Percentiles rank a stretch among this genome's conserved stretches.
phyloP scores from a whole-genome alignment of 1,284 basidiomycete genomes.

The Marasmius oreades region DNA sequence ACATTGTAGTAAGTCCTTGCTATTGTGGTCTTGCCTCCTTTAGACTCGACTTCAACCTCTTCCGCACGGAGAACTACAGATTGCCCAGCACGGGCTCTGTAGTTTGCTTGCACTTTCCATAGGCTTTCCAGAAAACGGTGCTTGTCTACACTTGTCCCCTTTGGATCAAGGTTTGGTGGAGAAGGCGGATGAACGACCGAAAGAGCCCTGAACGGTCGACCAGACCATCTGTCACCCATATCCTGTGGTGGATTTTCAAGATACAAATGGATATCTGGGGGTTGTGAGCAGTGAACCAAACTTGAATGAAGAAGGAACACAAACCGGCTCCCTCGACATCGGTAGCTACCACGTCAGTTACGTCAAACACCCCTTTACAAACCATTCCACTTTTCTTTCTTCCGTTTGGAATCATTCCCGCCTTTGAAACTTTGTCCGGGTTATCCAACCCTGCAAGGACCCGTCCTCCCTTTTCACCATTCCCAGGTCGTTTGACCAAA shows the following conservation, averaged over 20 bases:
- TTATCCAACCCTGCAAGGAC: slow-evolving; percentile 84
- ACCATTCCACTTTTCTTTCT: slow-evolving; percentile 80
- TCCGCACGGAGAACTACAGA: slow-evolving; percentile 67
- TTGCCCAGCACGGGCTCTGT: slow-evolving; percentile 63
- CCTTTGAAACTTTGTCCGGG: slow-evolving; percentile 71
- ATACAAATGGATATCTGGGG: slow-evolving; percentile 78
- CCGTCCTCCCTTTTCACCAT: slow-evolving; percentile 70
- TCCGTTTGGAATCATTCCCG: slow-evolving; percentile 49
- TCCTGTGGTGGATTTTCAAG: slow-evolving; percentile 79
- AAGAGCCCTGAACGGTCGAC: slow-evolving; percentile 75
- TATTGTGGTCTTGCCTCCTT: slow-evolving; percentile 53
- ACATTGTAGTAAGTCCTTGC: slow-evolving; percentile 86
- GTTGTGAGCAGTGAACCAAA: slow-evolving; percentile 12
- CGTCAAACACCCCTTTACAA: slow-evolving; percentile 84
- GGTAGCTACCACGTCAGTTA: slow-evolving; percentile 80
- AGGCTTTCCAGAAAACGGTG: slow-evolving; percentile 82
- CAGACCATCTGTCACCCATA: slow-evolving; percentile 79
- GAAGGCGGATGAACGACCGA: slow-evolving; percentile 71
- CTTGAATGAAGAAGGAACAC: slow-evolving; percentile 21
- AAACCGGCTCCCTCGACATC: slow-evolving; percentile 83
- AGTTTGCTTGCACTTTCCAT: slow-evolving; percentile 81
- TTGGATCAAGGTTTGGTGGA: slow-evolving; percentile 59
- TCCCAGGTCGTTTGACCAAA: slow-evolving; percentile 83
- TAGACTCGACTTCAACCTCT: slow-evolving; percentile 69
- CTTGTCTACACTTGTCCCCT: slow-evolving; percentile 63